Evolutionary conservation across 768 basidiomycete species (phyloP).

Genomic region (Thelephora aurantiotincta): DNA sequence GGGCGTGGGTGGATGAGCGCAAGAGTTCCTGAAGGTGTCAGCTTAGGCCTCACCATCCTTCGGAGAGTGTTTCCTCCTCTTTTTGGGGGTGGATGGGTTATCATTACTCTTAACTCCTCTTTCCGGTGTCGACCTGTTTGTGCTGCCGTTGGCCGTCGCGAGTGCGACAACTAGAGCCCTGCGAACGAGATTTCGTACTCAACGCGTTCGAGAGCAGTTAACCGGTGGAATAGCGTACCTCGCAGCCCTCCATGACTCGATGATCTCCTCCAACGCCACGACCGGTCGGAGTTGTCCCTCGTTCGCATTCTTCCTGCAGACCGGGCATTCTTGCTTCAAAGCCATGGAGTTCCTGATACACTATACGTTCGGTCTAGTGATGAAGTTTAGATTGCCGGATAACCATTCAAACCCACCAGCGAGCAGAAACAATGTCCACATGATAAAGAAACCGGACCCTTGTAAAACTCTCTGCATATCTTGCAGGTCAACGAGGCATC

Average conservation of each 20-base stretch:
- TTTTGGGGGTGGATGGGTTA: neutral
- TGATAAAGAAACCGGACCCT: conserved; percentile 54
- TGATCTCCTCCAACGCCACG: conserved; percentile 52
- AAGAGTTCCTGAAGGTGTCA: conserved; percentile 1
- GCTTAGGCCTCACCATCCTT: conserved; percentile 3
- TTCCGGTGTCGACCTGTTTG: conserved; percentile 16
- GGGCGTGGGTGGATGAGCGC: neutral
- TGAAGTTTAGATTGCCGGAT: neutral
- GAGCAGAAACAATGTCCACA: conserved; percentile 84
- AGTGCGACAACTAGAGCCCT: neutral
- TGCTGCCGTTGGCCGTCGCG: conserved; percentile 1
- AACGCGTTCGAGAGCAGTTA: neutral
- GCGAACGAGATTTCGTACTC: conserved; percentile 6
- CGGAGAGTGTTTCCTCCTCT: neutral
- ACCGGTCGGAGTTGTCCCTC: conserved; percentile 59
- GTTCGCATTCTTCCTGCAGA: conserved; percentile 42
- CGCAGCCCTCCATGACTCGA: conserved; percentile 55
- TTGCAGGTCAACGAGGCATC: conserved; percentile 58
- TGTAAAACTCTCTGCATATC: conserved; percentile 65
- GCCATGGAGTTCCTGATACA: conserved; percentile 52
- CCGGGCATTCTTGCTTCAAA: conserved; percentile 56
- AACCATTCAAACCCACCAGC: conserved; percentile 28
- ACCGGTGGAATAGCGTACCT: conserved; percentile 29
- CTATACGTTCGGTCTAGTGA: conserved; percentile 51
- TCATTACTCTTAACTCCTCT: conserved; percentile 15